Conservation (phyloP, 768 basidiomycete genomes). For the Suillus paluster region DNA sequence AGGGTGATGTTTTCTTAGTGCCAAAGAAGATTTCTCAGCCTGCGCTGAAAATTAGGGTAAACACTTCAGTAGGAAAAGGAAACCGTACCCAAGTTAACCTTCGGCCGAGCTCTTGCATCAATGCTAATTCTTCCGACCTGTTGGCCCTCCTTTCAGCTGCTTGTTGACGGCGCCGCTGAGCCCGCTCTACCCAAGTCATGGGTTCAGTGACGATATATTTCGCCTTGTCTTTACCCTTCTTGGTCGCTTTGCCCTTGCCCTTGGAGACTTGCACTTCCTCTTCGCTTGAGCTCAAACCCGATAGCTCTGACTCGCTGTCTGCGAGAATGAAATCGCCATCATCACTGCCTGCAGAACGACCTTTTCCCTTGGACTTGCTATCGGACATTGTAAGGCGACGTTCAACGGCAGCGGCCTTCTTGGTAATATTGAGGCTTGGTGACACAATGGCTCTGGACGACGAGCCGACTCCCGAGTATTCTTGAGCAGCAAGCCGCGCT, state of each 20-base stretch:
- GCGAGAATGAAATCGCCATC: slow-evolving; percentile 15
- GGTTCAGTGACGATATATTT: slow-evolving; percentile 12
- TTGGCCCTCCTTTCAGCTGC: slow-evolving; percentile 30
- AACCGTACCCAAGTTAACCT: slow-evolving; percentile 68
- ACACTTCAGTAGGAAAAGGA: slow-evolving; percentile 13
- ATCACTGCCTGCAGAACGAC: slow-evolving; percentile 13
- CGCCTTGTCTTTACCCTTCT: slow-evolving; percentile 24
- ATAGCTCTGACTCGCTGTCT: slow-evolving; percentile 16
- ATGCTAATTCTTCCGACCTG: slow-evolving; percentile 51
- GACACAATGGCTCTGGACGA: slow-evolving; percentile 24
- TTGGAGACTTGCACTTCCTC: slow-evolving; percentile 28
- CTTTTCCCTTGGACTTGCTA: slow-evolving; percentile 31
- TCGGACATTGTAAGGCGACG: slow-evolving; percentile 41
- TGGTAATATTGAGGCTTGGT: slow-evolving; percentile 42
- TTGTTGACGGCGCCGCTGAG: slow-evolving; percentile 19
- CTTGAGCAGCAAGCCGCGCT: slow-evolving; percentile 30
- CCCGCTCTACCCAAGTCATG: slow-evolving; percentile 15
- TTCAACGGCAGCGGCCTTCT: slow-evolving; percentile 56
- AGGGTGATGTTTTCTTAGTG: slow-evolving; percentile 71
- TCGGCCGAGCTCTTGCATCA: slow-evolving; percentile 67
- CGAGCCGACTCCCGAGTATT: slow-evolving; percentile 36
- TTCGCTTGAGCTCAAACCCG: slow-evolving; percentile 16
- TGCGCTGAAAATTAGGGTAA: slow-evolving; percentile 34
- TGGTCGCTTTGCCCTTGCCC: slow-evolving; percentile 38
- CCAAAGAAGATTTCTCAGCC: slow-evolving; percentile 73